Base-by-base conservation (phyloP, 2,329 filamentous ascomycete genomes). In the Pyrenochaeta sp. region DNA sequence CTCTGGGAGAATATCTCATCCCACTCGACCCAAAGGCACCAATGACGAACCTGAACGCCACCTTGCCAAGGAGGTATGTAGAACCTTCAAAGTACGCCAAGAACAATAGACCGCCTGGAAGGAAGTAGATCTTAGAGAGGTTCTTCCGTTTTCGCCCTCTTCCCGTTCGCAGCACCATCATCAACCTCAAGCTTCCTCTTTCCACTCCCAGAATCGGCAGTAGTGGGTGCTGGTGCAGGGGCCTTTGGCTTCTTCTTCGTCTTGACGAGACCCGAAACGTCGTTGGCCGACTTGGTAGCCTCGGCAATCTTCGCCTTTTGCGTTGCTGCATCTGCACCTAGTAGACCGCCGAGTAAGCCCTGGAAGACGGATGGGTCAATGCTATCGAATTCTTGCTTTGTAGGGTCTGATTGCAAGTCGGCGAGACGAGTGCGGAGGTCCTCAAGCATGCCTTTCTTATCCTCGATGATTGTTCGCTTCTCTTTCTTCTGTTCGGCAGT, bases 361-460 rank as follows among this genome's bases (percentile, higher is more conserved):
- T 81, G 75, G 20, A 85, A 69, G 14, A 81, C 73, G 10, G 68
- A 40, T 68, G 73, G 58, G 23, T 74, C 72, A 5, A 73, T 58
- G 14, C 79, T 78, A 30, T 70, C 64, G 21, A 61, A 53, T 10
- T 60, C 51, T 27, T 68, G 60, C 39, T 62, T 62, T 73, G 47
- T 75, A 0, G 83, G 83, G 3, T 85, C 82, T 43, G 80, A 81
- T 44, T 82, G 82, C 22, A 93, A 79, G 43, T 94, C 89, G 29
- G 80, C 73, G 22, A 93, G 82, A 55, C 88, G 79, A 13, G 53
- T 61, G 18, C 60, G 60, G 83, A 94, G 89, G 55, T 94, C 89
- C 39, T 81, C 80, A 34, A 93, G 80, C 55, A 94, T 84, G 48
- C 91, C 87, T 72, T 88, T 89, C 54, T 89, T 87, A 49, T 94